Evolutionary conservation across 192 early-diverging fungal species (phyloP).

Genomic region (Neocallimastix lanati): DNA sequence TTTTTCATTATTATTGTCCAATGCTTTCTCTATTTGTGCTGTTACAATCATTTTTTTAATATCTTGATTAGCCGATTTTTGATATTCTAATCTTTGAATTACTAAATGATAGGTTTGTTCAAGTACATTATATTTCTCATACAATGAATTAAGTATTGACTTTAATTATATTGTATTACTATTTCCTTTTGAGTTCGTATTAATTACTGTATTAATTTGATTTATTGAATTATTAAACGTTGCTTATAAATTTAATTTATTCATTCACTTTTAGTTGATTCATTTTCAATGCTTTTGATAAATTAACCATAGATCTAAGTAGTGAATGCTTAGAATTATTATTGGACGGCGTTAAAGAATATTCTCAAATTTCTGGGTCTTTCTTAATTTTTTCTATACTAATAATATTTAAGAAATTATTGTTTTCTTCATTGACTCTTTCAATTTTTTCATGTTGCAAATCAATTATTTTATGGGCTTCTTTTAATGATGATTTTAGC

Average conservation of each 20-base stretch:
- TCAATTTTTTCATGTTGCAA: neutral
- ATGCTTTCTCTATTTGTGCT: neutral
- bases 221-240: neutral
- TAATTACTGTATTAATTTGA: neutral
- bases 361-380: neutral
- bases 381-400: neutral
- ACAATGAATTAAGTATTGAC: neutral
- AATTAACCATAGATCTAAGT: neutral
- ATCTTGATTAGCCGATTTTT: neutral
- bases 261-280: neutral
- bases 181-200: neutral
- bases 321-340: neutral
- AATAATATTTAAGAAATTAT: neutral
- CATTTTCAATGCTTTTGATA: neutral
- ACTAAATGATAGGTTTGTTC: neutral
- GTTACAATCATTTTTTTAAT: neutral
- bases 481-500: neutral
- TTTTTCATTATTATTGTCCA: neutral
- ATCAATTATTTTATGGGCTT: neutral
- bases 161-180: neutral
- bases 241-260: neutral
- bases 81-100: neutral
- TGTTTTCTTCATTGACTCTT: neutral
- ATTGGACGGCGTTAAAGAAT: neutral
- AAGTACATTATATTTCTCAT: neutral